These are phyloP conservation scores for Ceratocystiopsis brevicomis DNA, from an alignment of 2,329 filamentous ascomycete genomes.

Conservation along the genomic window DNA sequence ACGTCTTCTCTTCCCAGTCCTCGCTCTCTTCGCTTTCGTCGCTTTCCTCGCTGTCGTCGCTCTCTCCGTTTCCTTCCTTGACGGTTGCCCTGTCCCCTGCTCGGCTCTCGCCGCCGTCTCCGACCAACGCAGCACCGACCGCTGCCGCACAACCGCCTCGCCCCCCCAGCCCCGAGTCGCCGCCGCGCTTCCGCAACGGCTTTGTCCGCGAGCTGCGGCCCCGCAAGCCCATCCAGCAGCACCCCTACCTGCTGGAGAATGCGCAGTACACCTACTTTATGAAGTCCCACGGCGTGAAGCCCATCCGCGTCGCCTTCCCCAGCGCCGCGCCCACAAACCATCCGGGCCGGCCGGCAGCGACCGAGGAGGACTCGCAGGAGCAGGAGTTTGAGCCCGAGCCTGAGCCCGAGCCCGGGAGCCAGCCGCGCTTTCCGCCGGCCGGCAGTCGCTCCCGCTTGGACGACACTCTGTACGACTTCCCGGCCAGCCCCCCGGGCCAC, in stretches of 20 bases:
- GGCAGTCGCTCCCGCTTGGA: background rate
- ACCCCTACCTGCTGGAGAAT: slow-evolving; percentile 38
- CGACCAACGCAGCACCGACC: too few species aligned
- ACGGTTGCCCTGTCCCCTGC: background rate
- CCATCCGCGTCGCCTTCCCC: slow-evolving; percentile 23
- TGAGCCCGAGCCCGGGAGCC: slow-evolving; percentile 16
- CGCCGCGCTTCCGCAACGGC: slow-evolving; percentile 11
- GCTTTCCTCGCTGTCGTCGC: slow-evolving; percentile 3
- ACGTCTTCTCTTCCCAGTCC: too few species aligned
- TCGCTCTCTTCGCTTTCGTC: slow-evolving; percentile 3
- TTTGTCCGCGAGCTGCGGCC: slow-evolving; percentile 34
- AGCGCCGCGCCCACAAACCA: slow-evolving; percentile 11
- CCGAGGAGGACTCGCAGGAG: slow-evolving; percentile 27
- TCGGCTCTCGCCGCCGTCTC: background rate
- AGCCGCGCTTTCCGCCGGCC: too few species aligned
- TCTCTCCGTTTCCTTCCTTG: slow-evolving; percentile 1
- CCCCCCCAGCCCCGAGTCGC: slow-evolving; percentile 4
- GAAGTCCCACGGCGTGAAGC: slow-evolving; percentile 34
- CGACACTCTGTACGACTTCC: slow-evolving; percentile 3
- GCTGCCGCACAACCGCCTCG: background rate
- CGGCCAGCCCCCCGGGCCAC: background rate
- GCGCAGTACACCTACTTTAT: slow-evolving; percentile 33
- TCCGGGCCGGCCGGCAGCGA: background rate
- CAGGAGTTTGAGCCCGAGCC: slow-evolving; percentile 29
- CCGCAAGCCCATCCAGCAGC: slow-evolving; percentile 41